These are phyloP conservation scores for Solanum chiquidenum DNA, from an alignment of 257 asterid genomes.

Conservation along the genomic window DNA sequence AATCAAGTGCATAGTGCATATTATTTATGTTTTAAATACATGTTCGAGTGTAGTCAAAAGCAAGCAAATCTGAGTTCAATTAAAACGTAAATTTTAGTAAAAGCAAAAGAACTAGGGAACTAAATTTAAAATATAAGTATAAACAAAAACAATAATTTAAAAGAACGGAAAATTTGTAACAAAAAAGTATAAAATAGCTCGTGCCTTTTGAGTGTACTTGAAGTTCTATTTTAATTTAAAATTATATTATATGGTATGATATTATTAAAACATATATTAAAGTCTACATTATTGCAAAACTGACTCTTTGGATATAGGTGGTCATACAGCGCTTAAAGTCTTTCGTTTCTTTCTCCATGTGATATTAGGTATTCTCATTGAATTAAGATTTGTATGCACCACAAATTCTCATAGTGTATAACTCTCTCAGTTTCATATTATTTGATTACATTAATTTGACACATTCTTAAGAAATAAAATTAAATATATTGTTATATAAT, in stretches of 20 bases:
- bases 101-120: background rate
- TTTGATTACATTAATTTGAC: no score
- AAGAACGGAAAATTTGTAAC: background rate
- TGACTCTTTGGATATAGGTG: background rate
- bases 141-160: background rate
- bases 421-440: no score
- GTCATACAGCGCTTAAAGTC: background rate
- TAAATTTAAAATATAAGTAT: background rate
- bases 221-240: background rate
- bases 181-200: background rate
- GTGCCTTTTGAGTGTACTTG: background rate
- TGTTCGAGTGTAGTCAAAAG: background rate
- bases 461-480: no score
- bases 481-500: no score
- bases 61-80: background rate
- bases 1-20: background rate
- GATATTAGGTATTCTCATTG: background rate
- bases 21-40: background rate
- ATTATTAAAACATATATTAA: background rate
- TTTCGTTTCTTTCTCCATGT: background rate
- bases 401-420: background rate
- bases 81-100: background rate
- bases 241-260: background rate
- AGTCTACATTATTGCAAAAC: background rate
- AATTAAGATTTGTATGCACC: background rate